These are phyloP conservation scores for Imleria badia DNA, from an alignment of 768 basidiomycete genomes.

Conservation along the genomic window DNA sequence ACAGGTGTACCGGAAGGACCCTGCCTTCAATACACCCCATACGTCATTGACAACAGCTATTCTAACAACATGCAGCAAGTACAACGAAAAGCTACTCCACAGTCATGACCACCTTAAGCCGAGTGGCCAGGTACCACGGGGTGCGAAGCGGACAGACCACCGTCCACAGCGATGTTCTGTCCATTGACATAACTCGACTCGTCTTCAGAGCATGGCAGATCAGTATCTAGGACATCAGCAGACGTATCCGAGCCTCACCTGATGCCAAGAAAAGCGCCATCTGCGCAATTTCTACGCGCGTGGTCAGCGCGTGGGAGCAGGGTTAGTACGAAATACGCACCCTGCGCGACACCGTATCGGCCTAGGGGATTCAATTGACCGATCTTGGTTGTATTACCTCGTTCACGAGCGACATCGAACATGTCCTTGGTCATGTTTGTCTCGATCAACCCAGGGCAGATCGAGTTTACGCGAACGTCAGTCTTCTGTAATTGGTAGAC, in stretches of 20 bases:
- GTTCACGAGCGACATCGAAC: conserved; percentile 74
- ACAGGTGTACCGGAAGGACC: too few relatives aligned
- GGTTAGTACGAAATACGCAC: conserved; percentile 38
- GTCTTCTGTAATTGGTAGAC: conserved; percentile 78
- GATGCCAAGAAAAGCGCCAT: conserved; percentile 85
- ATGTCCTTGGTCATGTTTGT: conserved; percentile 85
- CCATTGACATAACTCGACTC: conserved; percentile 93
- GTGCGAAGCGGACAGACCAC: conserved; percentile 76
- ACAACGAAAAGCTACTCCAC: neutral
- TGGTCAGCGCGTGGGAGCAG: conserved; percentile 12
- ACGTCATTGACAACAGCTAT: neutral
- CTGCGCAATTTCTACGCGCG: conserved; percentile 74
- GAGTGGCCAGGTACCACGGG: conserved; percentile 78
- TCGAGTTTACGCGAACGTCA: conserved; percentile 84
- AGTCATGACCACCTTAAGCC: conserved; percentile 38
- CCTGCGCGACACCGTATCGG: conserved; percentile 79
- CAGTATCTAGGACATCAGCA: conserved; percentile 3
- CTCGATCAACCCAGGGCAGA: conserved; percentile 92
- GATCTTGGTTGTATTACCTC: conserved; percentile 73
- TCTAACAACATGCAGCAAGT: neutral
- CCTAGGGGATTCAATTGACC: conserved; percentile 81
- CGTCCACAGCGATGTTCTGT: conserved; percentile 83
- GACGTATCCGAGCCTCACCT: conserved; percentile 45
- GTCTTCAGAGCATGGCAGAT: conserved; percentile 43
- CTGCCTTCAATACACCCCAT: too few relatives aligned